Percentiles rank a stretch among this genome's conserved stretches.
phyloP scores from a whole-genome alignment of 192 early-diverging fungal species.

The Backusella parvicylindrica region DNA sequence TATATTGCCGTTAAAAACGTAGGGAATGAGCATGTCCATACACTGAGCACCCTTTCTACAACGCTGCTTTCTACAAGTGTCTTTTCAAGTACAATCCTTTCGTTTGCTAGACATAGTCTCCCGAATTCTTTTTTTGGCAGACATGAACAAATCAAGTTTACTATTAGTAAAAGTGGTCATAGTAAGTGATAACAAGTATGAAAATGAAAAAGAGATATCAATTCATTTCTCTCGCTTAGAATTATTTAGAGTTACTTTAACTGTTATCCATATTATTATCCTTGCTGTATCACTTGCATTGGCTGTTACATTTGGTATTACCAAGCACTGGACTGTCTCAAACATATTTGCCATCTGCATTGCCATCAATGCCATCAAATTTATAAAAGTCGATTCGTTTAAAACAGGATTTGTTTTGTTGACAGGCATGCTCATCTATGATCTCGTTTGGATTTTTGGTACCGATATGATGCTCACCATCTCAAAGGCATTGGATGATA shows the following conservation, averaged over 20 bases:
- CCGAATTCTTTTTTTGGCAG: slow-evolving; percentile 38
- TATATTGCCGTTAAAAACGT: slow-evolving; percentile 64
- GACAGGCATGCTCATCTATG: slow-evolving; percentile 87
- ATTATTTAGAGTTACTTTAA: slow-evolving; percentile 52
- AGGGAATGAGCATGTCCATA: background rate
- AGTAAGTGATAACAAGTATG: slow-evolving; percentile 33
- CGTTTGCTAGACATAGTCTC: slow-evolving; percentile 44
- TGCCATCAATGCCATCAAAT: slow-evolving; percentile 75
- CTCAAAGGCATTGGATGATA: slow-evolving; percentile 84
- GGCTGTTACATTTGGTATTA: slow-evolving; percentile 67
- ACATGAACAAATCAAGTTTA: slow-evolving; percentile 70
- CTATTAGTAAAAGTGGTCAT: slow-evolving; percentile 60
- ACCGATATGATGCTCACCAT: slow-evolving; percentile 98
- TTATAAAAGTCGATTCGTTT: slow-evolving; percentile 91
- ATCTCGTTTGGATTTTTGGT: slow-evolving; percentile 98
- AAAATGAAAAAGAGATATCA: background rate
- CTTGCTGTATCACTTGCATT: slow-evolving; percentile 52
- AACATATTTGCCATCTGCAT: slow-evolving; percentile 87
- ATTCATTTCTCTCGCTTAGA: slow-evolving; percentile 27
- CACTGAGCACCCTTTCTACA: slow-evolving; percentile 59
- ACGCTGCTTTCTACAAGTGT: slow-evolving; percentile 31
- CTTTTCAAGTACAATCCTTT: slow-evolving; percentile 54
- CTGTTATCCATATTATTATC: slow-evolving; percentile 62
- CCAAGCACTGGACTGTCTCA: slow-evolving; percentile 90
- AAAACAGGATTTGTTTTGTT: slow-evolving; percentile 94